phyloP scores from a whole-genome alignment of 2,329 filamentous ascomycete genomes.

The Penicillium hordei region DNA sequence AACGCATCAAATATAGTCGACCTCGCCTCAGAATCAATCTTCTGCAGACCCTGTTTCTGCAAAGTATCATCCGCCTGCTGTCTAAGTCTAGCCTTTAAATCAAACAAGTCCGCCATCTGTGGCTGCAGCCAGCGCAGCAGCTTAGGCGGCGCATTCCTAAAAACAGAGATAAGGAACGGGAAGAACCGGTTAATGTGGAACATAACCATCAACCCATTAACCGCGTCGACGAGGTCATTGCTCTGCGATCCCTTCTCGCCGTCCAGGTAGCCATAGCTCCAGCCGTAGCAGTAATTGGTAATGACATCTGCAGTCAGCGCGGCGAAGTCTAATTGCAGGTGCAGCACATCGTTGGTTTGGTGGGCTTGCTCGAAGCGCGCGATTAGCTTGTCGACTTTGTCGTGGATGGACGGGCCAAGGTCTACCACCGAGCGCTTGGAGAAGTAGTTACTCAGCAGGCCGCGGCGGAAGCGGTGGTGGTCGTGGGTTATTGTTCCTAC shows the following conservation, averaged over 20 bases:
- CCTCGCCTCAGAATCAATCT: not conserved
- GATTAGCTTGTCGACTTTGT: constrained; percentile 35
- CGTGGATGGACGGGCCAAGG: constrained; percentile 41
- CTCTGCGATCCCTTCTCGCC: constrained; percentile 24
- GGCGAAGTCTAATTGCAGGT: constrained; percentile 28
- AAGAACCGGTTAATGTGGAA: constrained; percentile 30
- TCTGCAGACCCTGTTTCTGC: constrained; percentile 2
- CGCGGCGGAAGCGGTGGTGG: constrained; percentile 45
- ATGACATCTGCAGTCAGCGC: constrained; percentile 40
- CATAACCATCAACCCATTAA: constrained; percentile 27
- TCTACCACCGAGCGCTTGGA: constrained; percentile 40
- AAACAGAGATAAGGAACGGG: constrained; percentile 29
- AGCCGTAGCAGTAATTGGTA: constrained; percentile 41
- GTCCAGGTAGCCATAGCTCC: constrained; percentile 33
- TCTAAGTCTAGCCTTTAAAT: constrained; percentile 20
- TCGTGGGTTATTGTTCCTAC: constrained; percentile 42
- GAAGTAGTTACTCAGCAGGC: constrained; percentile 47
- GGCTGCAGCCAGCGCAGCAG: constrained; percentile 23
- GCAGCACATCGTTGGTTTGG: constrained; percentile 16
- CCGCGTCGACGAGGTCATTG: constrained; percentile 27
- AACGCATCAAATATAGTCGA: constrained; percentile 33
- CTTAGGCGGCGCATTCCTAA: constrained; percentile 25
- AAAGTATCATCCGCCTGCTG: constrained; percentile 19
- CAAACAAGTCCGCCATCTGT: constrained; percentile 21
- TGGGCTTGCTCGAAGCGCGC: constrained; percentile 25